Percentiles rank a stretch among this genome's conserved stretches.
These are phyloP conservation scores for Populus tremula DNA, from an alignment of 345 rosid species.

Conservation along the genomic window DNA sequence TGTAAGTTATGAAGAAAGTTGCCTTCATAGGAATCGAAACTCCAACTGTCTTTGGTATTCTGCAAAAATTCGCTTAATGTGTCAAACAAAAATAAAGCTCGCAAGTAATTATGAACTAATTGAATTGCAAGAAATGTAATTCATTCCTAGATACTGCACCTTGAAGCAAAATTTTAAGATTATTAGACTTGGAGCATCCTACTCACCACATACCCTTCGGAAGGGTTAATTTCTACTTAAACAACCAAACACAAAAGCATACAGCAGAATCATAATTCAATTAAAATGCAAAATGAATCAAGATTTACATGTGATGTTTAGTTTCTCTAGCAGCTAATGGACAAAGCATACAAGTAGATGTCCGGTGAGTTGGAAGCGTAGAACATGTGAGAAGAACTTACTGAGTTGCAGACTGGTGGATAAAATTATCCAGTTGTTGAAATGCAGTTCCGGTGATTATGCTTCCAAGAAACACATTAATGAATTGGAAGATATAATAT, in stretches of 20 bases:
- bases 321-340: not conserved
- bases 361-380: not conserved
- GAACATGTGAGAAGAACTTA: constrained; percentile 37
- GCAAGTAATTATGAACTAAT: not conserved
- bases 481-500: constrained; percentile 75
- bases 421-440: constrained; percentile 76
- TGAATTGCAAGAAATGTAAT: not conserved
- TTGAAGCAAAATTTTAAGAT: not conserved
- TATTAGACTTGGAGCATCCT: not conserved
- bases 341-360: too few species aligned
- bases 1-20: constrained; percentile 88
- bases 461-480: constrained; percentile 95
- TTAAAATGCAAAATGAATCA: not conserved
- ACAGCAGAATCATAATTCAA: not conserved
- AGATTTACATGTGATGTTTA: not conserved
- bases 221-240: not conserved
- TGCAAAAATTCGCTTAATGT: constrained; percentile 25
- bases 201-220: not conserved
- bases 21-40: constrained; percentile 96
- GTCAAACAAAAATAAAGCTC: not conserved
- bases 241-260: too few species aligned
- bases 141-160: too few species aligned
- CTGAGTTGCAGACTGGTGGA: constrained; percentile 87
- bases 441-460: constrained; percentile 89
- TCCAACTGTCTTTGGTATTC: constrained; percentile 86